phyloP scores from a whole-genome alignment of 257 asterid species.

The Echites panduratus region DNA sequence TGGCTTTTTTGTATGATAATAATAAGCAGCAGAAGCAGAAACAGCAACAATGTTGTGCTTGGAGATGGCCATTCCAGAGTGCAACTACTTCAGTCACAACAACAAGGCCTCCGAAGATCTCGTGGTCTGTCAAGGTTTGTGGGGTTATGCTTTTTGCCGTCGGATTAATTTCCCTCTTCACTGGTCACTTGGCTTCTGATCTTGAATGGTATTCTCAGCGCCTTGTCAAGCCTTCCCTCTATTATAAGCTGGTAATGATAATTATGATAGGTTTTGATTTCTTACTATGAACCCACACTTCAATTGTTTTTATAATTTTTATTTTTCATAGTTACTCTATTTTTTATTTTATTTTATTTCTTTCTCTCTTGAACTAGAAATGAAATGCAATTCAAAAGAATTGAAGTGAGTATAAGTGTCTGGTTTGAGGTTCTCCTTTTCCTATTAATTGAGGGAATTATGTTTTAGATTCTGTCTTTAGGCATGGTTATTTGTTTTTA shows the following conservation, averaged over 20 bases:
- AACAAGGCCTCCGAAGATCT: constrained; percentile 48
- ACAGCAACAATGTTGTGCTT: constrained; percentile 26
- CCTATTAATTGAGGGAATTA: not conserved
- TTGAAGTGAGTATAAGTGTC: not conserved
- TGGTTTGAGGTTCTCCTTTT: constrained; percentile 4
- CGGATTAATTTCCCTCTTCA: constrained; percentile 85
- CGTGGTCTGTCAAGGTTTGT: constrained; percentile 73
- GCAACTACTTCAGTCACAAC: constrained; percentile 19
- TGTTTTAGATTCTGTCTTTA: not conserved
- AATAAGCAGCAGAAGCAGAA: constrained; percentile 29
- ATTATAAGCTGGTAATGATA: constrained; percentile 41
- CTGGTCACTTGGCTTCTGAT: constrained; percentile 95
- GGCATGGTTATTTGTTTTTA: not conserved
- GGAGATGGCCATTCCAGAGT: constrained; percentile 14
- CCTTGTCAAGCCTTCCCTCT: constrained; percentile 54
- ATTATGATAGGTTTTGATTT: not conserved
- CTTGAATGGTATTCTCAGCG: constrained; percentile 91
- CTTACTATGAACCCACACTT: not conserved
- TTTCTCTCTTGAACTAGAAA: not conserved
- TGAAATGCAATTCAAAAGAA: not conserved
- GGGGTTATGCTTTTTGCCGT: constrained; percentile 72
- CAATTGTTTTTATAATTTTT: not conserved
- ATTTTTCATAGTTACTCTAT: not conserved
- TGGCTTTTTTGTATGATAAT: constrained; percentile 12
- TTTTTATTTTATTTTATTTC: too few relatives aligned